Evolutionary conservation across 2,329 filamentous ascomycete genomes (phyloP).

Genomic region (Cercospora sp.): DNA sequence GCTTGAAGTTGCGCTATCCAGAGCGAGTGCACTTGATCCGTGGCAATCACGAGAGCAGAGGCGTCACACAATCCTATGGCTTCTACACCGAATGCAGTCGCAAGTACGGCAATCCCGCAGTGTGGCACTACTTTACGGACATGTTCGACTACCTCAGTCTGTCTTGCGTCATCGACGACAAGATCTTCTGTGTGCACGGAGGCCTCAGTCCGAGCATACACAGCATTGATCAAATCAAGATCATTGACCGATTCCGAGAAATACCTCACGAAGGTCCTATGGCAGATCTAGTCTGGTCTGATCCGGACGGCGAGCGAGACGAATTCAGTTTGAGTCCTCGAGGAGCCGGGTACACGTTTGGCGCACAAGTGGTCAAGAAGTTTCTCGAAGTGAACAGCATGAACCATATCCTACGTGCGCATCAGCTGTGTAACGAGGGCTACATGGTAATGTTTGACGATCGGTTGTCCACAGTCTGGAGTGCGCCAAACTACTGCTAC

Average conservation of each 20-base stretch:
- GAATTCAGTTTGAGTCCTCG: conserved; percentile 93
- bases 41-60: conserved; percentile 95
- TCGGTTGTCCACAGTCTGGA: conserved; percentile 93
- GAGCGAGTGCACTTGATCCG: conserved; percentile 93
- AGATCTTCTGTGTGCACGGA: conserved; percentile 98
- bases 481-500: conserved; percentile 74
- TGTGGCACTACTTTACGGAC: conserved; percentile 99
- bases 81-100: conserved; percentile 98
- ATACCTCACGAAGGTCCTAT: conserved; percentile 98
- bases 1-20: conserved; percentile 94
- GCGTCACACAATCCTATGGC: conserved; percentile 97
- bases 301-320: conserved; percentile 94
- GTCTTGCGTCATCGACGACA: conserved; percentile 96
- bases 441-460: conserved; percentile 98
- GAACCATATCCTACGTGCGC: conserved; percentile 96
- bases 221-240: conserved; percentile 98
- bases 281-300: conserved; percentile 99
- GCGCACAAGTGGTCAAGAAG: conserved; percentile 96
- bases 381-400: conserved; percentile 97
- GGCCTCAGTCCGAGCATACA: conserved; percentile 75
- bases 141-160: conserved; percentile 99
- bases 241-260: conserved; percentile 97
- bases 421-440: conserved; percentile 96
- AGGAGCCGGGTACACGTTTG: conserved; percentile 95
- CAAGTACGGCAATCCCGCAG: conserved; percentile 97